Evolutionary conservation across 1,139 yeast species (phyloP).

Genomic region (Saccharomyces hybrid): DNA sequence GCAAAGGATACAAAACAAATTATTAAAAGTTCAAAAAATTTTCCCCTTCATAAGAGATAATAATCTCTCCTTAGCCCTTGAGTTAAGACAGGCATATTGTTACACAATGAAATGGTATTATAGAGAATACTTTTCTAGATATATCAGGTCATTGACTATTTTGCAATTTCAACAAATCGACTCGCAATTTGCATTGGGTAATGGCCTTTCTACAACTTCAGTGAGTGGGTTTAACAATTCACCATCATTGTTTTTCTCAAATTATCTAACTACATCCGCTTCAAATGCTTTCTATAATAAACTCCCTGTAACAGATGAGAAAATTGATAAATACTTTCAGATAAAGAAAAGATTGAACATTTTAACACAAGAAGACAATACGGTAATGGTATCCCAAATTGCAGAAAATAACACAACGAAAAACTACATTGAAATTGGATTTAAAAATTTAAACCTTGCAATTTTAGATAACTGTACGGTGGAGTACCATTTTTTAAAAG

Average conservation of each 20-base stretch:
- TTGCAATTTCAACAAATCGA: slow-evolving; percentile 48
- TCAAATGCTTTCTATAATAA: slow-evolving; percentile 1
- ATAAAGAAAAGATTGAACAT: slow-evolving; percentile 52
- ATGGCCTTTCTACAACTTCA: slow-evolving; percentile 19
- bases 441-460: slow-evolving; percentile 66
- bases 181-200: slow-evolving; percentile 34
- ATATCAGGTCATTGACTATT: slow-evolving; percentile 65
- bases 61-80: slow-evolving; percentile 62
- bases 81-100: slow-evolving; percentile 69
- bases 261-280: slow-evolving; percentile 16
- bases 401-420: slow-evolving; percentile 68
- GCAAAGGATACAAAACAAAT: slow-evolving; percentile 62
- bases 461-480: slow-evolving; percentile 68
- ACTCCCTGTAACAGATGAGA: slow-evolving; percentile 14
- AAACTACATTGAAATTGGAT: slow-evolving; percentile 66
- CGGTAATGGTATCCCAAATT: slow-evolving; percentile 74
- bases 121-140: slow-evolving; percentile 66
- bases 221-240: slow-evolving; percentile 13
- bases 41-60: slow-evolving; percentile 48
- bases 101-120: slow-evolving; percentile 94
- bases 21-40: slow-evolving; percentile 54
- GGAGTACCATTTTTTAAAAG: slow-evolving; percentile 66
- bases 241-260: slow-evolving; percentile 17
- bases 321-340: slow-evolving; percentile 41
- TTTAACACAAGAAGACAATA: slow-evolving; percentile 45